Conservation (phyloP, 2,329 filamentous ascomycete species). For the Curvularia sp. region DNA sequence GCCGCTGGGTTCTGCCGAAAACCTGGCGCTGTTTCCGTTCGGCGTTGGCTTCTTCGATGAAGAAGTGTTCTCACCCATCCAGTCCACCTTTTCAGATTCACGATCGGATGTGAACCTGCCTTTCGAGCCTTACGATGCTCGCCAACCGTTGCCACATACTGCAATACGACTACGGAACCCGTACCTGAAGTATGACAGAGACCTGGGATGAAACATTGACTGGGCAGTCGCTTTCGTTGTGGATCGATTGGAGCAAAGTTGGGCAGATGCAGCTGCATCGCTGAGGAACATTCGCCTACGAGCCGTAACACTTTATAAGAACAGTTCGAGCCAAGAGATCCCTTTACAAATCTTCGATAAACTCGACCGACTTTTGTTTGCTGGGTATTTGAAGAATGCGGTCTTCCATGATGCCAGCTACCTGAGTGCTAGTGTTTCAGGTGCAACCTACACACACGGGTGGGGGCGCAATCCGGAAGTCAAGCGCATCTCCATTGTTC, state of each 20-base stretch:
- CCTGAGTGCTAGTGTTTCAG: slow-evolving; percentile 39
- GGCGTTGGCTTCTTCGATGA: slow-evolving; percentile 18
- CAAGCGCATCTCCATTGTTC: slow-evolving; percentile 48
- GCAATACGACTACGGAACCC: slow-evolving; percentile 32
- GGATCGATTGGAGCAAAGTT: slow-evolving; percentile 37
- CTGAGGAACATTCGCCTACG: slow-evolving; percentile 28
- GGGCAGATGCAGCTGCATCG: slow-evolving; percentile 24
- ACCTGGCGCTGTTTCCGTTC: slow-evolving; percentile 18
- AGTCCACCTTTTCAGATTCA: slow-evolving; percentile 26
- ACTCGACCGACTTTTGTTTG: slow-evolving; percentile 49
- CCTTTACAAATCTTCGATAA: slow-evolving; percentile 48
- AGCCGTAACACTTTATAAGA: slow-evolving; percentile 22
- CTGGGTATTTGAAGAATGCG: slow-evolving; percentile 46
- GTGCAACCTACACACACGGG: slow-evolving; percentile 47
- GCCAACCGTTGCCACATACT: slow-evolving; percentile 10
- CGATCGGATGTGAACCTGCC: slow-evolving; percentile 25
- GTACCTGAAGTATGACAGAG: slow-evolving; percentile 27
- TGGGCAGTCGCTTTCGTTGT: slow-evolving; percentile 53
- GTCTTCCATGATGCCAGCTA: slow-evolving; percentile 46
- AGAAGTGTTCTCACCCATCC: slow-evolving; percentile 5
- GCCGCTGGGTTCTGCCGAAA: slow-evolving; percentile 18
- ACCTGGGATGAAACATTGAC: slow-evolving; percentile 51
- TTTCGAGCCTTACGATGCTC: slow-evolving; percentile 7
- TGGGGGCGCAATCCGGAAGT: slow-evolving; percentile 31
- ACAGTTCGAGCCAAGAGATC: slow-evolving; percentile 29